These are phyloP conservation scores for Russula compacta DNA, from an alignment of 768 basidiomycete species.

Conservation along the genomic window DNA sequence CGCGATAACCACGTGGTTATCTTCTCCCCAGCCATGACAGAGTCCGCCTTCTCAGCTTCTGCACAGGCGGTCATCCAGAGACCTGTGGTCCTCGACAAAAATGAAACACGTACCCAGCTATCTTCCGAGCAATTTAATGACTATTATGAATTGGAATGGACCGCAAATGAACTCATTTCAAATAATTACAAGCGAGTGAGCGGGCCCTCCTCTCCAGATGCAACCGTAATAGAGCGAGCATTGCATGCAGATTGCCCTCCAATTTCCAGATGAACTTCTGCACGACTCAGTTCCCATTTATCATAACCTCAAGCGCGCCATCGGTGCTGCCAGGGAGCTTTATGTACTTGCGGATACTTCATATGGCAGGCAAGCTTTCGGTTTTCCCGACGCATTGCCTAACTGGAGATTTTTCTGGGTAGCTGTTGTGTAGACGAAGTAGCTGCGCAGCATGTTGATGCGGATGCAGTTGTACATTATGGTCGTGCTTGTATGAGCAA, in stretches of 20 bases:
- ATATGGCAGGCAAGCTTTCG: slow-evolving; percentile 71
- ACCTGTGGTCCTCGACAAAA: slow-evolving; percentile 38
- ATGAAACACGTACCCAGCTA: slow-evolving; percentile 27
- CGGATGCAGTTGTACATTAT: slow-evolving; percentile 88
- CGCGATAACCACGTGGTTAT: background rate
- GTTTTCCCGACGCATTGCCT: background rate
- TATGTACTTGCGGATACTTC: slow-evolving; percentile 97
- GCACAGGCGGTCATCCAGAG: slow-evolving; percentile 58
- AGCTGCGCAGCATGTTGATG: slow-evolving; percentile 87
- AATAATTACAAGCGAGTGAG: slow-evolving; percentile 63
- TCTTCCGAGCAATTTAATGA: slow-evolving; percentile 40
- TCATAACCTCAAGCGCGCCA: slow-evolving; percentile 45
- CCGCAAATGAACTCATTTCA: slow-evolving; percentile 47
- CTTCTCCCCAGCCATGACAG: background rate
- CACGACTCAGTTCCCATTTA: slow-evolving; percentile 81
- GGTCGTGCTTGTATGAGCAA: slow-evolving; percentile 93
- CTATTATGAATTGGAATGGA: slow-evolving; percentile 70
- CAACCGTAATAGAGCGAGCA: background rate
- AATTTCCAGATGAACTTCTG: slow-evolving; percentile 93
- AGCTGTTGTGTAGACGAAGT: slow-evolving; percentile 98
- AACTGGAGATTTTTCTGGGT: background rate
- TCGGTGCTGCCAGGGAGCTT: slow-evolving; percentile 45
- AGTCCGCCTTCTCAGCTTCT: slow-evolving; percentile 40
- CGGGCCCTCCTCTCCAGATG: slow-evolving; percentile 19
- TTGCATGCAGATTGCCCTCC: slow-evolving; percentile 62